Conservation (phyloP, 2,329 filamentous ascomycete species). For the Talaromyces verruculosus region DNA sequence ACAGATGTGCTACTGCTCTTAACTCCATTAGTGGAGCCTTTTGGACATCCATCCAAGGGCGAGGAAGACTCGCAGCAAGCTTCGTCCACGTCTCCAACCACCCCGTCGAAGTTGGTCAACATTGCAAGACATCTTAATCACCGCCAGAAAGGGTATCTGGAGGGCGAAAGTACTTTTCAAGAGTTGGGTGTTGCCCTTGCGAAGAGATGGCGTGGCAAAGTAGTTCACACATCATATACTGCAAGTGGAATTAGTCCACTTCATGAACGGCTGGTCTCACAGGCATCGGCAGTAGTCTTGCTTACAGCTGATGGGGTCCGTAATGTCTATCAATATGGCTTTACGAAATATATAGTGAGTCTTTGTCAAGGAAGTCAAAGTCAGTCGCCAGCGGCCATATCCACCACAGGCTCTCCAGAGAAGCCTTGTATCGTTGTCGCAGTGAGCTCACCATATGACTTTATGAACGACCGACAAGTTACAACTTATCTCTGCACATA, state of each 20-base stretch:
- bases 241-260: slow-evolving; percentile 21
- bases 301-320: slow-evolving; percentile 21
- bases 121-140: slow-evolving; percentile 18
- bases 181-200: slow-evolving; percentile 18
- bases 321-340: slow-evolving; percentile 21
- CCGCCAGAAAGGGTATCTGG: slow-evolving; percentile 16
- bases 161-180: slow-evolving; percentile 19
- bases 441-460: slow-evolving; percentile 21
- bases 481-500: slow-evolving; percentile 18
- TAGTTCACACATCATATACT: slow-evolving; percentile 21
- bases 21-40: slow-evolving; percentile 20
- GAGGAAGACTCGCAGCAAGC: background rate
- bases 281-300: slow-evolving; percentile 17
- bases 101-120: slow-evolving; percentile 10
- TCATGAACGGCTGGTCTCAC: slow-evolving; percentile 19
- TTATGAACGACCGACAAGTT: slow-evolving; percentile 21
- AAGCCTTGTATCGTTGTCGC: slow-evolving; percentile 21
- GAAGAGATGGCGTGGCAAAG: slow-evolving; percentile 21
- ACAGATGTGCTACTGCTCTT: slow-evolving; percentile 18
- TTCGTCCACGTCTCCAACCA: background rate
- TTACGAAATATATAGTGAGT: slow-evolving; percentile 20
- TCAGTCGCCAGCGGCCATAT: background rate
- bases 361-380: slow-evolving; percentile 14
- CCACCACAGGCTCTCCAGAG: background rate
- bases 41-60: slow-evolving; percentile 1